phyloP scores from a whole-genome alignment of 2,329 filamentous ascomycete genomes.

The Lithohypha guttulata region DNA sequence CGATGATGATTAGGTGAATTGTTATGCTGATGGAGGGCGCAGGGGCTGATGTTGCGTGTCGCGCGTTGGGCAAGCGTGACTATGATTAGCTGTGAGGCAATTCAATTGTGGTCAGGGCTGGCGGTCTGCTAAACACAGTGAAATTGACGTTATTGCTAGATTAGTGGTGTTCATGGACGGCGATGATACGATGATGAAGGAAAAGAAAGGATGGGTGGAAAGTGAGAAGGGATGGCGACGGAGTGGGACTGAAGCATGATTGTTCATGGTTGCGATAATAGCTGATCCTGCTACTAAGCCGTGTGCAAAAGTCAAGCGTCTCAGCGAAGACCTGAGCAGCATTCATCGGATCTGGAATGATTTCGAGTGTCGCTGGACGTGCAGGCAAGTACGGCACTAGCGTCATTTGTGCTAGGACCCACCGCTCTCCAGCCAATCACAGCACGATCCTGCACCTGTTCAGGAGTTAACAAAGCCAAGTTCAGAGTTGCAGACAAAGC shows the following conservation, averaged over 20 bases:
- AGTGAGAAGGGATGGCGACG: constrained; percentile 11
- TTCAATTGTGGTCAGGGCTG: constrained; percentile 11
- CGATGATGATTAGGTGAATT: constrained; percentile 12
- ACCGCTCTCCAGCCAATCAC: constrained; percentile 1
- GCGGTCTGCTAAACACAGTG: too few relatives aligned
- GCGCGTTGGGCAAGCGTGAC: constrained; percentile 2
- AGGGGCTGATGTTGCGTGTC: constrained; percentile 2
- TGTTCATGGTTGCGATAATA: constrained; percentile 12
- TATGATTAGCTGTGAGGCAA: constrained; percentile 11
- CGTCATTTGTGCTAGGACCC: constrained; percentile 3
- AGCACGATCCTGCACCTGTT: constrained; percentile 23
- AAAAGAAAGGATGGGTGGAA: constrained; percentile 11
- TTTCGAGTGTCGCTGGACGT: constrained; percentile 7
- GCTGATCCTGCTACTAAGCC: constrained; percentile 11
- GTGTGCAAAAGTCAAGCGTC: constrained; percentile 10
- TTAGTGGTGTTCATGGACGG: constrained; percentile 14
- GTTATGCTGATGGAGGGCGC: constrained; percentile 22
- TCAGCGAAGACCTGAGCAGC: constrained; percentile 5
- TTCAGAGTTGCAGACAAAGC: constrained; percentile 21
- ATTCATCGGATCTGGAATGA: constrained; percentile 1
- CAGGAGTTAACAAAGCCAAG: constrained; percentile 27
- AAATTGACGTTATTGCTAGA: too few relatives aligned
- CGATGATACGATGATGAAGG: constrained; percentile 14
- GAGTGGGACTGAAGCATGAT: constrained; percentile 12
- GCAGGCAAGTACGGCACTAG: constrained; percentile 3